A percentile compares a stretch with the other conserved stretches of the same genome.
Evolutionary conservation across 805 yeast genomes (phyloP).

Genomic region (Candida methanosorbosa): DNA sequence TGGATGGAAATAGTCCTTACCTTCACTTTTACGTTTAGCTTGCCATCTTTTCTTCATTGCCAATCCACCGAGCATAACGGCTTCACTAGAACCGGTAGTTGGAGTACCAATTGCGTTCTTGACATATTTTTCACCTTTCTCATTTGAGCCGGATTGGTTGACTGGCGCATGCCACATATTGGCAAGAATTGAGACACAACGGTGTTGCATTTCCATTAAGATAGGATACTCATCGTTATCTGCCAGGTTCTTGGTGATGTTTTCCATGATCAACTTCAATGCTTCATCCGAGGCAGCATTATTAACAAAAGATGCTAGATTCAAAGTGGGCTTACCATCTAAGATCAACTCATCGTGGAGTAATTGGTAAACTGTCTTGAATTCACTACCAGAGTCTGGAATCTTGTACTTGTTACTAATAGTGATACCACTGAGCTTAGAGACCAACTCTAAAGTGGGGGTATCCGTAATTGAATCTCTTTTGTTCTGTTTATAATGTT

Average conservation of each 20-base stretch:
- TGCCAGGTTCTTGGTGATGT: slow-evolving; percentile 79
- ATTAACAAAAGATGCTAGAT: slow-evolving; percentile 85
- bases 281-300: slow-evolving; percentile 54
- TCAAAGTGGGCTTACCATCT: slow-evolving; percentile 79
- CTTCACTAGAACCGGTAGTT: slow-evolving; percentile 91
- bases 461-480: slow-evolving; percentile 1
- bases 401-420: slow-evolving; percentile 44
- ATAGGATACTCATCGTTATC: slow-evolving; percentile 94
- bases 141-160: slow-evolving; percentile 10
- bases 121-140: slow-evolving; percentile 10
- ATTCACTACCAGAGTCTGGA: slow-evolving; percentile 46
- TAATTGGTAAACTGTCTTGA: slow-evolving; percentile 48
- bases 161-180: slow-evolving; percentile 72
- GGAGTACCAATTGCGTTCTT: slow-evolving; percentile 70
- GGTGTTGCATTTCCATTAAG: slow-evolving; percentile 64
- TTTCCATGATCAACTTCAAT: slow-evolving; percentile 49
- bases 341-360: slow-evolving; percentile 67
- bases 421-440: slow-evolving; percentile 24
- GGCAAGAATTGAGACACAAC: slow-evolving; percentile 76
- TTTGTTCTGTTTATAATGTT: slow-evolving; percentile 7
- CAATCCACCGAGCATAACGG: slow-evolving; percentile 87
- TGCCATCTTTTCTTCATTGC: slow-evolving; percentile 93
- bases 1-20: slow-evolving; percentile 56
- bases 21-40: slow-evolving; percentile 46
- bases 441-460: slow-evolving; percentile 14